These are phyloP conservation scores for Coccinonectria pachysandricola DNA, from an alignment of 2,329 filamentous ascomycete species.

Conservation along the genomic window DNA sequence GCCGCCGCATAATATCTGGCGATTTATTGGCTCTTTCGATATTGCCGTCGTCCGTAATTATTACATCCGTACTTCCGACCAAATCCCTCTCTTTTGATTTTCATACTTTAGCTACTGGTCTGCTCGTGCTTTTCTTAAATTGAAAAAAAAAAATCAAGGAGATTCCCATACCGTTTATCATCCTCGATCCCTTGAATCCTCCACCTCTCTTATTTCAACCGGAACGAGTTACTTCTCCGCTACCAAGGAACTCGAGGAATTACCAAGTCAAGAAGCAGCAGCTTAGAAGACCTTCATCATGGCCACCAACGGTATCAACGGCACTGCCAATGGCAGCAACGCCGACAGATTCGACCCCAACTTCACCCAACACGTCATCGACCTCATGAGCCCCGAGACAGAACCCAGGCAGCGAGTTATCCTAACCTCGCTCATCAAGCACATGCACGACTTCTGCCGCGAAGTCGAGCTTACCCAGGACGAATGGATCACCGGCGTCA, in stretches of 20 bases:
- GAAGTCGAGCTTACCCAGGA: conserved; percentile 68
- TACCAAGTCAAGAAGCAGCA: neutral
- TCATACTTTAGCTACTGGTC: too few species aligned
- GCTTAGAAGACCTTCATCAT: conserved; percentile 6
- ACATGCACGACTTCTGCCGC: conserved; percentile 69
- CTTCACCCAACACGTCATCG: conserved; percentile 65
- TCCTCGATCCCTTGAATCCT: too few species aligned
- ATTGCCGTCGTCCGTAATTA: too few species aligned
- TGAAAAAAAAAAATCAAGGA: too few species aligned
- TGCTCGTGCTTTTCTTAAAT: too few species aligned
- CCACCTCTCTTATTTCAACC: conserved; percentile 1
- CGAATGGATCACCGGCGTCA: conserved; percentile 67
- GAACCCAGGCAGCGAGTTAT: conserved; percentile 54
- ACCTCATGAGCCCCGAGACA: conserved; percentile 62
- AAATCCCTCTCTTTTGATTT: too few species aligned
- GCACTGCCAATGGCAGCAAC: conserved; percentile 1
- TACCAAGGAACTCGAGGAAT: too few species aligned
- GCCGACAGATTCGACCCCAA: conserved; percentile 65
- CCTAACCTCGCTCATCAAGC: conserved; percentile 52
- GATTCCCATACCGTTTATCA: too few species aligned
- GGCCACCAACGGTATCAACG: conserved; percentile 8
- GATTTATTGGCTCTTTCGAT: too few species aligned
- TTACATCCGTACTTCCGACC: too few species aligned
- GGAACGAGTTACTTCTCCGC: neutral
- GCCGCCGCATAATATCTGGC: too few species aligned